Conservation (phyloP, 1,284 basidiomycete species). For the Cutaneotrichosporon sp. region DNA sequence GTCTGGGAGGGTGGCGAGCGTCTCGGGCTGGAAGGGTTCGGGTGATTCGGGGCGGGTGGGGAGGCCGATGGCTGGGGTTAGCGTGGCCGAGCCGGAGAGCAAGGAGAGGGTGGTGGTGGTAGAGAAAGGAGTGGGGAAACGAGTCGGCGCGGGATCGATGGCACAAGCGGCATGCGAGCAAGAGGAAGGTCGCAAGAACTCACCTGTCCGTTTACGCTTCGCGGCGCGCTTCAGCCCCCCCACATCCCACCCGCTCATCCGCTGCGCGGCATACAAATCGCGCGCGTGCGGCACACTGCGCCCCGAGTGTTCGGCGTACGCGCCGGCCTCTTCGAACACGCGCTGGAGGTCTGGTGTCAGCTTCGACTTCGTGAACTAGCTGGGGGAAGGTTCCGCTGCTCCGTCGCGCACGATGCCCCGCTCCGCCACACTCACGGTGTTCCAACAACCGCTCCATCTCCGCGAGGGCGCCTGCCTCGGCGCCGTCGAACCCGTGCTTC, state of each 20-base stretch:
- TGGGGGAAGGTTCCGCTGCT: no score
- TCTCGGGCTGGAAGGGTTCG: conserved; percentile 11
- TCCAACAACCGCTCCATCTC: conserved; percentile 48
- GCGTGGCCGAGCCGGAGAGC: not conserved
- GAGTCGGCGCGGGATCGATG: no score
- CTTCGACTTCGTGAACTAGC: no score
- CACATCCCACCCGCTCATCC: conserved; percentile 26
- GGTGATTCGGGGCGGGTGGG: conserved; percentile 6
- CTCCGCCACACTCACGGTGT: conserved; percentile 37
- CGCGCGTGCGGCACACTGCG: conserved; percentile 30
- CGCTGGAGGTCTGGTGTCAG: conserved; percentile 39
- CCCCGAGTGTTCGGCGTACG: conserved; percentile 37
- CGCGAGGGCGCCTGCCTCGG: conserved; percentile 45
- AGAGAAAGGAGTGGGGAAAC: no score
- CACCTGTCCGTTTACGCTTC: conserved; percentile 34
- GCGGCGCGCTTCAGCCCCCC: conserved; percentile 31
- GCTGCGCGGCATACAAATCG: conserved; percentile 38
- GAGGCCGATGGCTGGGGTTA: conserved; percentile 15
- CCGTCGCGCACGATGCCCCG: no score
- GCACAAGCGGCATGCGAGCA: no score
- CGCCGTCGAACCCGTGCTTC: conserved; percentile 41
- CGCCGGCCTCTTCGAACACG: conserved; percentile 34
- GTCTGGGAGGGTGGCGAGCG: conserved; percentile 16
- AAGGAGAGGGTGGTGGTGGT: no score
- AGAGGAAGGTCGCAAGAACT: no score